These are phyloP conservation scores for Suhomyces tanzawaensis DNA, from an alignment of 805 yeast genomes.

Conservation along the genomic window DNA sequence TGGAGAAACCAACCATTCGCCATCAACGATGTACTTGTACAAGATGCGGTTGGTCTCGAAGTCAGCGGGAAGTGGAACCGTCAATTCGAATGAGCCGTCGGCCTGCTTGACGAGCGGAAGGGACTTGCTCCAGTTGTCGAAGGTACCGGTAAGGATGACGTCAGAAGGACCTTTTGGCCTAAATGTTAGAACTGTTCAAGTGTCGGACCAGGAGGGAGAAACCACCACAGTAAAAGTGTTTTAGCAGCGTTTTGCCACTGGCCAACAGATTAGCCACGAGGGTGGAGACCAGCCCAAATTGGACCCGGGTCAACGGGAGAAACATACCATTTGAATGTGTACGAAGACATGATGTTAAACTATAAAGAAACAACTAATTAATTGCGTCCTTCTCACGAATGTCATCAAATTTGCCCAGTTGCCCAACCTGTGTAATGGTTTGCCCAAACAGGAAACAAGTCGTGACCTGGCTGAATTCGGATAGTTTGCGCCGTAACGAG, in stretches of 20 bases:
- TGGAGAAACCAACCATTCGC: conserved; percentile 53
- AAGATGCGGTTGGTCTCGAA: conserved; percentile 34
- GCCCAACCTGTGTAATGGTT: conserved; percentile 3
- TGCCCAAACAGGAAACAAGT: conserved; percentile 5
- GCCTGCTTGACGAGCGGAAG: conserved; percentile 58
- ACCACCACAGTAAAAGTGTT: no score
- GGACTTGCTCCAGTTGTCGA: conserved; percentile 63
- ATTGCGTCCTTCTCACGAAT: no score
- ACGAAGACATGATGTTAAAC: conserved; percentile 15
- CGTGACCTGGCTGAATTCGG: conserved; percentile 3
- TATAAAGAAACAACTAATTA: neutral
- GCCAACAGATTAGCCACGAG: neutral
- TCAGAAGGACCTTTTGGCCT: conserved; percentile 48
- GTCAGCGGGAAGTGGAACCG: conserved; percentile 52
- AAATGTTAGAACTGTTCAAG: conserved; percentile 1
- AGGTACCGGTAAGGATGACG: conserved; percentile 69
- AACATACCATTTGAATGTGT: conserved; percentile 42
- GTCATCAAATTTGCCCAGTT: neutral
- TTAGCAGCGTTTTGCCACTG: no score
- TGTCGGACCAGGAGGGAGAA: no score
- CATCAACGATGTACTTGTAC: conserved; percentile 70
- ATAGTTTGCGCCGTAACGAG: no score
- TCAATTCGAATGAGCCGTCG: conserved; percentile 58
- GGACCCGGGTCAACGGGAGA: neutral
- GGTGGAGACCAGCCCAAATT: neutral